Conservation (phyloP, 225 moss, liverwort and hornwort species). For the Takakia lepidozioides region DNA sequence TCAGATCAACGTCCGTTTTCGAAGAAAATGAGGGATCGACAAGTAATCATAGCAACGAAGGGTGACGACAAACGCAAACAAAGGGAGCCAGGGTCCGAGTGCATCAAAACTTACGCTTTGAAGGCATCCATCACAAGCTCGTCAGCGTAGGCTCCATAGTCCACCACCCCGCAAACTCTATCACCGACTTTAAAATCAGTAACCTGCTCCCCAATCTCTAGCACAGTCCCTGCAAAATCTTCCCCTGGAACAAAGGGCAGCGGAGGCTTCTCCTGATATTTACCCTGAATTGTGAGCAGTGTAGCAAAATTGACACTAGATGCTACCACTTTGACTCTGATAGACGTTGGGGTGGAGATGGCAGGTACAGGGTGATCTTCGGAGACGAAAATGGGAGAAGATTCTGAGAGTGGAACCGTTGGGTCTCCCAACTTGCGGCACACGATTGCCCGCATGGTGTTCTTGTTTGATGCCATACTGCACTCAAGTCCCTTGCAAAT, state of each 20-base stretch:
- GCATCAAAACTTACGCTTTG: slow-evolving; percentile 20
- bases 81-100: too few species aligned
- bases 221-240: slow-evolving; percentile 77
- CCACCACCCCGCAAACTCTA: slow-evolving; percentile 53
- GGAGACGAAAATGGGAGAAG: slow-evolving; percentile 49
- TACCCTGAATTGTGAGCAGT: slow-evolving; percentile 66
- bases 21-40: too few species aligned
- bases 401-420: slow-evolving; percentile 55
- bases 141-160: slow-evolving; percentile 55
- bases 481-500: too few species aligned
- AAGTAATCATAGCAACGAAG: too few species aligned
- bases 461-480: too few species aligned
- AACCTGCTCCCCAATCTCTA: slow-evolving; percentile 55
- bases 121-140: slow-evolving; percentile 53
- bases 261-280: slow-evolving; percentile 80
- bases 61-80: too few species aligned
- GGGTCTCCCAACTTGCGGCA: slow-evolving; percentile 79
- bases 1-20: too few species aligned
- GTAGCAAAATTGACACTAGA: slow-evolving; percentile 84
- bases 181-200: slow-evolving; percentile 63
- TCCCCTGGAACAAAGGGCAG: slow-evolving; percentile 79
- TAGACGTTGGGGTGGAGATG: slow-evolving; percentile 55
- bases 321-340: slow-evolving; percentile 49
- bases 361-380: slow-evolving; percentile 44
- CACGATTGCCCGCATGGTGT: slow-evolving; percentile 69